Conservation (phyloP, 768 basidiomycete genomes). For the Termitomyces heimii region DNA sequence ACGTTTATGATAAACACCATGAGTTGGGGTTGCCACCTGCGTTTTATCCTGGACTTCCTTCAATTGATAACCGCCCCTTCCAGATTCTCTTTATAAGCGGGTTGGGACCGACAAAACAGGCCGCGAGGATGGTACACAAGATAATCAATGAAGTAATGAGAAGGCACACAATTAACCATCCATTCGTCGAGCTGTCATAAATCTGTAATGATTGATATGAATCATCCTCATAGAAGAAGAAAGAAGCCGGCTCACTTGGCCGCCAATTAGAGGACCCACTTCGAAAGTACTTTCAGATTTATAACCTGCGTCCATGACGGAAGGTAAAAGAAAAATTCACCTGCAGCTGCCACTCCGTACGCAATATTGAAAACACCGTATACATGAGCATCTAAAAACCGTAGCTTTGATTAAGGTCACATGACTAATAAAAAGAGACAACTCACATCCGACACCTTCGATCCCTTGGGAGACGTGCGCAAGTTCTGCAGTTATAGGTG, state of each 20-base stretch:
- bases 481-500: conserved; percentile 63
- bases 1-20: not conserved
- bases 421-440: not conserved
- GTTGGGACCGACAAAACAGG: conserved; percentile 44
- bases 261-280: conserved; percentile 71
- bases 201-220: conserved; percentile 31
- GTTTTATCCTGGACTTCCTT: not conserved
- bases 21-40: not conserved
- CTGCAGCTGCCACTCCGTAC: conserved; percentile 56
- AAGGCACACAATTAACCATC: conserved; percentile 57
- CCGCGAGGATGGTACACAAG: conserved; percentile 30
- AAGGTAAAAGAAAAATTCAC: conserved; percentile 28
- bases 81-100: conserved; percentile 25
- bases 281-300: conserved; percentile 6
- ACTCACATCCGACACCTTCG: conserved; percentile 65
- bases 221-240: not conserved
- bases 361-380: conserved; percentile 73
- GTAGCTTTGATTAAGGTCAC: not conserved
- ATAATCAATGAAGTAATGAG: conserved; percentile 38
- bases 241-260: conserved; percentile 38
- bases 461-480: conserved; percentile 51
- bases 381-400: conserved; percentile 57
- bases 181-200: conserved; percentile 46
- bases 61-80: not conserved
- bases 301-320: not conserved